Evolutionary conservation across 2,329 filamentous ascomycete species (phyloP), one percentile per base, ranked within the genome.

Genomic region (Graphilbum fragrans): DNA sequence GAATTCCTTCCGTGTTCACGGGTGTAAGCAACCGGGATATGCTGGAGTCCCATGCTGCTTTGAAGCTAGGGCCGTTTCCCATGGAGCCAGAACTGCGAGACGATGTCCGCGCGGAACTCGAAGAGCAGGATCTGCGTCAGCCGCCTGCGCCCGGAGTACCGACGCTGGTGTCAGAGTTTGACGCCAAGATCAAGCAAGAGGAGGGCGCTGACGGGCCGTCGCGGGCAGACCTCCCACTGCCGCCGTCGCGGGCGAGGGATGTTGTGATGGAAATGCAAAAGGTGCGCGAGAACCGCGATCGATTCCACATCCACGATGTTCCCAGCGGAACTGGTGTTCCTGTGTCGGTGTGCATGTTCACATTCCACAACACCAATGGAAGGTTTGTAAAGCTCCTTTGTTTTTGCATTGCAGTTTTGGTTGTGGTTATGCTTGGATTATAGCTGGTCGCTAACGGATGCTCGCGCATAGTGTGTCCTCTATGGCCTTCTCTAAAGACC

Each of bases 291-390:
- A 86, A 94, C 54, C 79, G 92, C 19, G 90, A 96, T 54, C 76
- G 90, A 17, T 94, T 95, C 58, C 82, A 78, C 55, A 90, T 96
- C 43, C 85, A 94, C 45, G 77, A 80, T 18, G 77, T 83, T 27
- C 90, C 84, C 12, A 85, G 86, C 16, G 90, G 88, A 9, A 74
- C 88, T 39, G 86, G 88, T 14, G 77, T 86, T 41, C 80, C 80
- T 21, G 71, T 95, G 45, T 94, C 87, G 53, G 81, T 93, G 20
- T 92, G 86, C 67, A 96, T 96, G 84, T 95, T 93, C 58, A 98
- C 92, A 1, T 94, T 96, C 55, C 92, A 98, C 66, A 98, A 98
- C 60, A 94, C 86, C 0, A 80, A 87, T 48, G 87, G 94, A 60
- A 83, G 78, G 86, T 88, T 64, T 66, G 76, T 59, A 31, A 19